Evolutionary conservation across 805 yeast species (phyloP).

Genomic region (Saturnispora bothae): DNA sequence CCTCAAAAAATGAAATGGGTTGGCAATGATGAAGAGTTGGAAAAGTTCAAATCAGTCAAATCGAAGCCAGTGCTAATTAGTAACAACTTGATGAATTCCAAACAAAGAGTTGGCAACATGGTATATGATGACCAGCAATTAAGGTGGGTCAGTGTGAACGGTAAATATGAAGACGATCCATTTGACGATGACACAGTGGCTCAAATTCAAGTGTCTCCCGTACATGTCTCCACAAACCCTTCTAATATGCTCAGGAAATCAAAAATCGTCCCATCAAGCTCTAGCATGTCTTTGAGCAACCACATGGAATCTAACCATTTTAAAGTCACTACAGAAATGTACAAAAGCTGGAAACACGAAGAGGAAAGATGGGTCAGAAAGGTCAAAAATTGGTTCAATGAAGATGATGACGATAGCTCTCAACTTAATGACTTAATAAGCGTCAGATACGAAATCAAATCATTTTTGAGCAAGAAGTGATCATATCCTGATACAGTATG

Average conservation of each 20-base stretch:
- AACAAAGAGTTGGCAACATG: conserved; percentile 43
- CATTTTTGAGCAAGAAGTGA: conserved; percentile 21
- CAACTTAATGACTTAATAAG: conserved; percentile 12
- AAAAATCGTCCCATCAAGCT: conserved; percentile 11
- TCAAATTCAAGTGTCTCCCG: not conserved
- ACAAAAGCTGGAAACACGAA: conserved; percentile 23
- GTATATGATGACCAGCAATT: conserved; percentile 45
- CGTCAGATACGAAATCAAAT: conserved; percentile 25
- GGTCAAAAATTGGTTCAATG: conserved; percentile 29
- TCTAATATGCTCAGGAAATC: not conserved
- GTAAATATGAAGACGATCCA: conserved; percentile 33
- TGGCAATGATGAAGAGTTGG: conserved; percentile 51
- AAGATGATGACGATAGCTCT: conserved; percentile 14
- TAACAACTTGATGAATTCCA: conserved; percentile 12
- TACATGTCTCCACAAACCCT: not conserved
- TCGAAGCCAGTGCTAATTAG: conserved; percentile 18
- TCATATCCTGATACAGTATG: no score
- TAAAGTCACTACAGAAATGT: conserved; percentile 19
- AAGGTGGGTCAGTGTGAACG: conserved; percentile 46
- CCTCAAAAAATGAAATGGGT: conserved; percentile 46
- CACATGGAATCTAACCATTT: conserved; percentile 15
- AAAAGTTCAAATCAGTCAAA: conserved; percentile 35
- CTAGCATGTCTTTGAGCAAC: conserved; percentile 9
- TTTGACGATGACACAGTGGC: conserved; percentile 33
- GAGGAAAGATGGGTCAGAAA: conserved; percentile 27